Base-by-base conservation (phyloP, 1,284 basidiomycete species). In the Jaminaea rosea region DNA sequence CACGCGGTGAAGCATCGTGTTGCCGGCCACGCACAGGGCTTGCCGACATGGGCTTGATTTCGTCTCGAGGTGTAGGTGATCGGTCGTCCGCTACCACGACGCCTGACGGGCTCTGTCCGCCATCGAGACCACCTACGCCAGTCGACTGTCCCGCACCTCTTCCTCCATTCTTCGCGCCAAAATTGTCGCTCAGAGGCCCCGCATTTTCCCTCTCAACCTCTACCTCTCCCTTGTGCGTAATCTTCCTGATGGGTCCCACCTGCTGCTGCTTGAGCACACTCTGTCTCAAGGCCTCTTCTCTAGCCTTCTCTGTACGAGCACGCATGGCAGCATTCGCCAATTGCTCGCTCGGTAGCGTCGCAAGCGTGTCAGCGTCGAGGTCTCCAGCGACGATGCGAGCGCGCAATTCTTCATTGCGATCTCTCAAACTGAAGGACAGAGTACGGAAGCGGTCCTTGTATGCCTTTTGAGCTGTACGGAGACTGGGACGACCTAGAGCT, bases 201-300 rank as follows among this genome's bases (percentile, higher is more conserved):
- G 39, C 44, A 4, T 52, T 37, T 31, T 70, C 69, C 46, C 53
- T 59, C 48, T 73, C 69, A 46, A 73, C 66, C 54, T 72, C 67
- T 27, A 70, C 56, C 58, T 73, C 71, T 49, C 71, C 71, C 50
- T 73, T 73, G 58, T 73, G 71, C n/a, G 69, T 73, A 44, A 73
- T 66, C 56, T 73, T 73, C 47, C 70, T 60, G 41, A 66, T 44
- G 3, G 67, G 66, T 1, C 63, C 65, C 9, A 47, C 60, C 21
- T 52, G 52, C 23, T 69, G 60, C 28, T 50, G 42, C 36, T 68
- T 50, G 21, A 72, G 48, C 21, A 70, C 64, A 36, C 59, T 60
- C 47, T 63, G 62, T 17, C 66, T 57, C 41, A 73, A 49, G 28
- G 62, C 65, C 28, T 72, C 67, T 26, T 59, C 53, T 37, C 62